These are phyloP conservation scores for Dissophora ornata DNA, from an alignment of 192 early-diverging fungal species.

Conservation along the genomic window DNA sequence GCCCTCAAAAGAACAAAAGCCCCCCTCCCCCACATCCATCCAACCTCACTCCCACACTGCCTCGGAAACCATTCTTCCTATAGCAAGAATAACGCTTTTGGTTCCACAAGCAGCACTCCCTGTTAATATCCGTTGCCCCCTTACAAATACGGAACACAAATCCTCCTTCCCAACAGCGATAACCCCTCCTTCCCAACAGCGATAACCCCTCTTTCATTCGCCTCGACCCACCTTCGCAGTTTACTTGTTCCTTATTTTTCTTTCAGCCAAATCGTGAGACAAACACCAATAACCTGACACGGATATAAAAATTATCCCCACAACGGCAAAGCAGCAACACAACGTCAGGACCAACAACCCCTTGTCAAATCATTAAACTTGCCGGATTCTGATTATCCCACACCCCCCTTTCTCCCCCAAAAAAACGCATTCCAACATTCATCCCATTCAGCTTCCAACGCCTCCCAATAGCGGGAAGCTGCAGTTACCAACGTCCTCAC, in stretches of 20 bases:
- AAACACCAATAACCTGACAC: too few relatives aligned
- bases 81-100: conserved; percentile 19
- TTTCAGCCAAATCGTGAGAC: too few relatives aligned
- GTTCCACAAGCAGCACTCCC: background rate
- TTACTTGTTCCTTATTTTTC: too few relatives aligned
- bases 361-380: background rate
- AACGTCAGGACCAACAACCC: too few relatives aligned
- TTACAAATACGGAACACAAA: too few relatives aligned
- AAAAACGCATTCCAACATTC: conserved; percentile 17
- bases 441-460: conserved; percentile 18
- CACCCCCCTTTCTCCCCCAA: background rate
- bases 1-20: background rate
- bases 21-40: background rate
- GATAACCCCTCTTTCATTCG: too few relatives aligned
- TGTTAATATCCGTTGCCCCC: too few relatives aligned
- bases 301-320: too few relatives aligned
- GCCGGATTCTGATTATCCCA: background rate
- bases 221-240: too few relatives aligned
- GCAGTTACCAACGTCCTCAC: background rate
- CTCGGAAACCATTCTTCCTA: background rate
- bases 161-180: too few relatives aligned
- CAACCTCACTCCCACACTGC: background rate
- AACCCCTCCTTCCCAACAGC: too few relatives aligned
- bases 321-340: too few relatives aligned
- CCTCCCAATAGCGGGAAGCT: conserved; percentile 39